These are phyloP conservation scores for Diaporthe nobilis DNA, from an alignment of 2,329 filamentous ascomycete species.

Conservation along the genomic window DNA sequence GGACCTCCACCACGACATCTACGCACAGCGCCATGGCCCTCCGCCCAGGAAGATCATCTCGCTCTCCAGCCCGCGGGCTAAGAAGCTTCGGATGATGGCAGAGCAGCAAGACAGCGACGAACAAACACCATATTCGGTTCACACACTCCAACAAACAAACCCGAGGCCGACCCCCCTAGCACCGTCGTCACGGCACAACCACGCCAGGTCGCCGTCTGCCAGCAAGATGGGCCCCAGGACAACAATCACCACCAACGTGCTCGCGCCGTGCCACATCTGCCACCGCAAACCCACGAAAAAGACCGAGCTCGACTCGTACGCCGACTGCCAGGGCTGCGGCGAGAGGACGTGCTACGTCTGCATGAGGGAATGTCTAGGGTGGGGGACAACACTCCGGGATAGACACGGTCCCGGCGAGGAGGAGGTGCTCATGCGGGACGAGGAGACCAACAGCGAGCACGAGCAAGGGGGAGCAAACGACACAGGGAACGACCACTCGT, in stretches of 20 bases:
- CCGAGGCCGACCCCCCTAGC: conserved; percentile 13
- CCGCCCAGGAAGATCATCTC: conserved; percentile 38
- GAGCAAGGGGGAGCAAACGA: conserved; percentile 42
- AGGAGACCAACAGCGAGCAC: conserved; percentile 30
- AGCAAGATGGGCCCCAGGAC: conserved; percentile 41
- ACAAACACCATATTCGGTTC: not conserved
- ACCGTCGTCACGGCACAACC: conserved; percentile 32
- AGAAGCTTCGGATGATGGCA: conserved; percentile 39
- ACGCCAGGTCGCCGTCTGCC: conserved; percentile 36
- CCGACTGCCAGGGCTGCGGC: conserved; percentile 73
- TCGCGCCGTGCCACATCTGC: conserved; percentile 77
- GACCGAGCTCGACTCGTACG: conserved; percentile 75
- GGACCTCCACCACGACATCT: conserved; percentile 36
- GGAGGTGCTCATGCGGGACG: conserved; percentile 33
- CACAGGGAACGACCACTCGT: conserved; percentile 52
- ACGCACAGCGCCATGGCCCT: conserved; percentile 34
- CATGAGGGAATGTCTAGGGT: conserved; percentile 72
- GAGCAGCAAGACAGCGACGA: conserved; percentile 5
- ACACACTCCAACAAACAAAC: conserved; percentile 15
- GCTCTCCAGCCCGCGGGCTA: conserved; percentile 37
- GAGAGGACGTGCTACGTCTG: conserved; percentile 78
- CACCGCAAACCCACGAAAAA: conserved; percentile 75
- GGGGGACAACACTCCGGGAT: conserved; percentile 48
- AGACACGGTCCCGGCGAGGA: not conserved
- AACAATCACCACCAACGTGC: conserved; percentile 44